These are phyloP conservation scores for Pyrus hybrid DNA, from an alignment of 331 rosid species.

Conservation along the genomic window DNA sequence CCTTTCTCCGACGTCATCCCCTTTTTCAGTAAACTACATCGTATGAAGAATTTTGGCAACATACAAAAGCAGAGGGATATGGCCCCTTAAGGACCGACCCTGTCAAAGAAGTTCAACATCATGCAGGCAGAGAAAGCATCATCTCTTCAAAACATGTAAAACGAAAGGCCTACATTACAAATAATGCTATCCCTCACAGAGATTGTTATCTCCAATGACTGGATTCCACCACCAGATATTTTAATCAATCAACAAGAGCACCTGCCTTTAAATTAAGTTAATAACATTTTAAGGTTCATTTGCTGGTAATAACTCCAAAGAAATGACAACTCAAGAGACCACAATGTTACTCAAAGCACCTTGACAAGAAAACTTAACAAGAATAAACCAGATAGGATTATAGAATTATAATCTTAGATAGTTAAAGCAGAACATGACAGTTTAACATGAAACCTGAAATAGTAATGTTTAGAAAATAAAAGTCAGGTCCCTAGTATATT, in stretches of 20 bases:
- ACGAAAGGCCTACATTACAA: neutral
- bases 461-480: neutral
- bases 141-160: neutral
- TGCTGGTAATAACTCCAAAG: neutral
- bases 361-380: neutral
- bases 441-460: neutral
- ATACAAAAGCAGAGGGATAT: neutral
- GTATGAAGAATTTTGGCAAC: neutral
- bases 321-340: neutral
- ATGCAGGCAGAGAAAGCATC: neutral
- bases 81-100: neutral
- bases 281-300: neutral
- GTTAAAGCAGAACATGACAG: neutral
- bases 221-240: neutral
- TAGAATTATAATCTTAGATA: neutral
- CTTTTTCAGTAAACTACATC: neutral
- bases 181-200: neutral
- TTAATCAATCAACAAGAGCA: neutral
- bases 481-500: neutral
- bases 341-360: neutral
- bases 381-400: neutral
- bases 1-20: neutral
- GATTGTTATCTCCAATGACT: neutral
- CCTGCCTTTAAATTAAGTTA: neutral
- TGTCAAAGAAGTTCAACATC: neutral